Percentiles rank a stretch among this genome's conserved stretches.
These are phyloP conservation scores for Geopyxis carbonaria DNA, from an alignment of 495 filamentous ascomycete genomes.

Conservation along the genomic window DNA sequence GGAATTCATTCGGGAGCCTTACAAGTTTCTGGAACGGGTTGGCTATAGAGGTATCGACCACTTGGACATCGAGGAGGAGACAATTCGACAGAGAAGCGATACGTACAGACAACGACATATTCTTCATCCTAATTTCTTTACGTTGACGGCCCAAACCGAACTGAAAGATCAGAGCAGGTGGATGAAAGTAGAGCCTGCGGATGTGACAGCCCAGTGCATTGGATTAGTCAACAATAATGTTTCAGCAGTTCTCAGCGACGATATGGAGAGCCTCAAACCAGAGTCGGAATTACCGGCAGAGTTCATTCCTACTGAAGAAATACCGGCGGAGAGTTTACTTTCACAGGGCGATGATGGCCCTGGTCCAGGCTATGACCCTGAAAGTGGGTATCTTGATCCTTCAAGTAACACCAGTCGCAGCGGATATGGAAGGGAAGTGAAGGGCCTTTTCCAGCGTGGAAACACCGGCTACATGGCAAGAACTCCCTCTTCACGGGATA, in stretches of 20 bases:
- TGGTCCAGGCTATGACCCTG: conserved; percentile 12
- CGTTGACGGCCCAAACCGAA: conserved; percentile 51
- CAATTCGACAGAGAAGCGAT: conserved; percentile 52
- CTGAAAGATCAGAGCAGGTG: conserved; percentile 50
- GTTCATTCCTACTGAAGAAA: conserved; percentile 26
- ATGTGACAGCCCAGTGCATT: conserved; percentile 54
- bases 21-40: conserved; percentile 47
- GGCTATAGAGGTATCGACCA: conserved; percentile 45
- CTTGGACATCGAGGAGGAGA: conserved; percentile 50
- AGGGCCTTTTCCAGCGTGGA: conserved; percentile 11
- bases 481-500: conserved; percentile 29
- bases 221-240: conserved; percentile 30
- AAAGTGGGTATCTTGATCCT: conserved; percentile 10
- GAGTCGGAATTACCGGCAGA: conserved; percentile 26
- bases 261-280: conserved; percentile 21
- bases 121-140: conserved; percentile 59
- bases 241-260: conserved; percentile 4
- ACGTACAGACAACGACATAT: conserved; percentile 48
- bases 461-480: conserved; percentile 6
- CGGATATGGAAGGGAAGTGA: conserved; percentile 9
- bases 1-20: conserved; percentile 58
- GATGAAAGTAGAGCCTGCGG: conserved; percentile 53
- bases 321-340: conserved; percentile 25
- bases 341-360: conserved; percentile 20
- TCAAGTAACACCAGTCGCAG: conserved; percentile 7